These are phyloP conservation scores for Friedmanniomyces simplex DNA, from an alignment of 495 filamentous ascomycete genomes.

Conservation along the genomic window DNA sequence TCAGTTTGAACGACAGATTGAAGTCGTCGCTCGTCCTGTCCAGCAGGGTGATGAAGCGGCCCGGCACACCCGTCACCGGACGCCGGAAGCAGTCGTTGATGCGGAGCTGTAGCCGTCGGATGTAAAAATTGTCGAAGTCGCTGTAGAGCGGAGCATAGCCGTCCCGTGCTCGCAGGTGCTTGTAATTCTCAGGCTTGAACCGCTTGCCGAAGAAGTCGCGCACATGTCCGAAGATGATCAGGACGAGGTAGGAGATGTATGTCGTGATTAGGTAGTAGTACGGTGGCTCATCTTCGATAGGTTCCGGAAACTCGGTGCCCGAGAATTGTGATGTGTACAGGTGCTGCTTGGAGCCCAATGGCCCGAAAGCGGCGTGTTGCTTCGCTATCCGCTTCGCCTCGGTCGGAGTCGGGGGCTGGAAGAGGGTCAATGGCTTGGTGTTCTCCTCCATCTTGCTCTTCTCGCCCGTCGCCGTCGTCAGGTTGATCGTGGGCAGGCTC, in stretches of 20 bases:
- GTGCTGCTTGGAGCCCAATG: slow-evolving; percentile 67
- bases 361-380: slow-evolving; percentile 85
- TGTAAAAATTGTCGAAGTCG: slow-evolving; percentile 98
- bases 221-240: slow-evolving; percentile 91
- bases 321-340: slow-evolving; percentile 76
- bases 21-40: slow-evolving; percentile 80
- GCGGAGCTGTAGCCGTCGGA: slow-evolving; percentile 78
- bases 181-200: slow-evolving; percentile 74
- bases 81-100: slow-evolving; percentile 95
- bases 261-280: slow-evolving; percentile 96
- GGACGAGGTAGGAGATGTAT: slow-evolving; percentile 90
- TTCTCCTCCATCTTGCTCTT: slow-evolving; percentile 63
- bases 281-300: slow-evolving; percentile 88
- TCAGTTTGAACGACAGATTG: slow-evolving; percentile 77
- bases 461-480: slow-evolving; percentile 78
- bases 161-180: slow-evolving; percentile 67
- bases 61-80: slow-evolving; percentile 85
- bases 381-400: slow-evolving; percentile 65
- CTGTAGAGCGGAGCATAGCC: slow-evolving; percentile 96
- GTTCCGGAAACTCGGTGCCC: slow-evolving; percentile 65
- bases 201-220: slow-evolving; percentile 97
- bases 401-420: slow-evolving; percentile 81
- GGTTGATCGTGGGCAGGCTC: slow-evolving; percentile 81
- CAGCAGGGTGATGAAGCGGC: slow-evolving; percentile 82
- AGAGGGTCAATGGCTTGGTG: slow-evolving; percentile 59